These are phyloP conservation scores for Hordeum marinum DNA, from an alignment of 176 grass and related monocot genomes.

Conservation along the genomic window DNA sequence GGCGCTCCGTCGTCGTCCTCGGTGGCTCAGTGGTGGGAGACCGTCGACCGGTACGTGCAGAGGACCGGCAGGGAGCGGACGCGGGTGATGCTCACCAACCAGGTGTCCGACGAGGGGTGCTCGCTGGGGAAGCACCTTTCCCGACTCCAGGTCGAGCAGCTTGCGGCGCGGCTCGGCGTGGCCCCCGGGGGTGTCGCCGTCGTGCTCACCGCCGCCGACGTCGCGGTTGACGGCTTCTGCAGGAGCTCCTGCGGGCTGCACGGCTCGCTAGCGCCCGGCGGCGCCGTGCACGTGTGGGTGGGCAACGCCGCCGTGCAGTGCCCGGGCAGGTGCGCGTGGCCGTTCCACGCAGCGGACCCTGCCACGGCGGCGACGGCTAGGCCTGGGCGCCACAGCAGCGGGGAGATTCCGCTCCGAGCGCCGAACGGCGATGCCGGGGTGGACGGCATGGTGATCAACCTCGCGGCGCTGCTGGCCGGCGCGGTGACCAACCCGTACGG, in stretches of 20 bases:
- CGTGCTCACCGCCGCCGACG: constrained; percentile 74
- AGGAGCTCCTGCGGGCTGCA: constrained; percentile 57
- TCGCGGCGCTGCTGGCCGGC: constrained; percentile 69
- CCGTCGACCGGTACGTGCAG: constrained; percentile 68
- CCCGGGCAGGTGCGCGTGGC: constrained; percentile 70
- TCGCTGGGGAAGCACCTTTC: constrained; percentile 50
- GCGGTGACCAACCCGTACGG: constrained; percentile 82
- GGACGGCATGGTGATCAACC: constrained; percentile 79
- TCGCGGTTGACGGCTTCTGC: constrained; percentile 68
- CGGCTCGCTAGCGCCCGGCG: neutral
- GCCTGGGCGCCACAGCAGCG: neutral
- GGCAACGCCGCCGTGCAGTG: constrained; percentile 62
- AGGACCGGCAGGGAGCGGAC: constrained; percentile 44
- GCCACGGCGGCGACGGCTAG: neutral
- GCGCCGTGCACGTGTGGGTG: constrained; percentile 66
- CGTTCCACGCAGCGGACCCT: constrained; percentile 59
- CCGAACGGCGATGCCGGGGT: constrained; percentile 66
- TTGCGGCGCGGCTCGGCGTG: constrained; percentile 64
- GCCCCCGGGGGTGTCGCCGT: constrained; percentile 47
- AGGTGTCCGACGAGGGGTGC: constrained; percentile 52
- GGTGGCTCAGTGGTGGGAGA: constrained; percentile 73
- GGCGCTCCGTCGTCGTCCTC: constrained; percentile 24
- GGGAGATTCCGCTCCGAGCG: constrained; percentile 27
- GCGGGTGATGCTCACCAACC: constrained; percentile 68
- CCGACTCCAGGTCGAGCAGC: constrained; percentile 36